Base-by-base conservation (phyloP, 2,329 filamentous ascomycete genomes). In the Sporothrix pseudoabietina region DNA sequence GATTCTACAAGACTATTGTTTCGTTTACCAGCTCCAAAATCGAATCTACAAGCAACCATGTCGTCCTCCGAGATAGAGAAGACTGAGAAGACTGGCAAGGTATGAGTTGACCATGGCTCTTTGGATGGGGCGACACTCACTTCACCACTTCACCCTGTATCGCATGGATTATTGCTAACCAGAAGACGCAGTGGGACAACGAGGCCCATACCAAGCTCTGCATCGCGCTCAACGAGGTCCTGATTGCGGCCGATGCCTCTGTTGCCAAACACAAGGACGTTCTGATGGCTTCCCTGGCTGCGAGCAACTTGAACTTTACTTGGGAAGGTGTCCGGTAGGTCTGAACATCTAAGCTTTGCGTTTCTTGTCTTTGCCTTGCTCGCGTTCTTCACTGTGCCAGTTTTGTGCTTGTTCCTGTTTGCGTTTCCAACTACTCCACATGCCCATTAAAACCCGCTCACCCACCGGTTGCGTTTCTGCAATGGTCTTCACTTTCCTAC, bases 271-370 rank as follows among this genome's bases (percentile, higher is more conserved):
- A 78, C 47, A 80, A 80, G 69, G 77, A 78, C 0, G 77, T 76
- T 0, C 77, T 85, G 68, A 77, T 80, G 63, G 74, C 74, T 8
- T 79, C 79, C n/a, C 78, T 85, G 72, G 76, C 78, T n/a, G 57
- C 75, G 14, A 76, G 75, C 6, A 80, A 55, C 1, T 16, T 26
- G 16, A 72, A 75, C 6, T 81, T 82, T n/a, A 82, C 81, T 3
- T 86, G 83, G 83, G 82, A 86, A 41, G 82, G 78, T 0, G 80
- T 86, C 69, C 83, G 84, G 85, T 85, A 80, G 59, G 82, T 79
- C 9, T 26, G 2, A 2, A 26, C n/a, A 71, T 73, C 66, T 52
- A 75, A 19, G 59, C 9, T 55, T 55, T 57, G 32, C 75, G 49
- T 30, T 19, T 54, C 57, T 49, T 63, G 22, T 41, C 22, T 54